These are phyloP conservation scores for Neofusicoccum cordaticola DNA, from an alignment of 2,329 filamentous ascomycete genomes.

Conservation along the genomic window DNA sequence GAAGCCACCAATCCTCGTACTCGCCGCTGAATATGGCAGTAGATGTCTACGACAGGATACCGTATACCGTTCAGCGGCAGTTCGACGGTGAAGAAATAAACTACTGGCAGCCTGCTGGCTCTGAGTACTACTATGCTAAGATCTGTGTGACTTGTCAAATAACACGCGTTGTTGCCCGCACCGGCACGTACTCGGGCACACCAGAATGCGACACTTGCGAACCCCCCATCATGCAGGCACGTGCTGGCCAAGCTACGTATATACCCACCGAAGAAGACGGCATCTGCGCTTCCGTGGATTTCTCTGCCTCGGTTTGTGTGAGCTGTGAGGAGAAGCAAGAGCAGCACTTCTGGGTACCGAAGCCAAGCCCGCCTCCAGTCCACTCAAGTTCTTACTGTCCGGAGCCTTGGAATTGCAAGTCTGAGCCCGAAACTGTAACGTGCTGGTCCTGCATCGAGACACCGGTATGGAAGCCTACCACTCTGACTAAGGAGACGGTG, in stretches of 20 bases:
- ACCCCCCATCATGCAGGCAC: not conserved
- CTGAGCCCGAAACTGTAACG: not conserved
- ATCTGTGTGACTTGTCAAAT: not conserved
- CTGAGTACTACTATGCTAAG: conserved; percentile 1
- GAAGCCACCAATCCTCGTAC: not conserved
- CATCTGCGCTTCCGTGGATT: not conserved
- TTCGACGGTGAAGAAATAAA: conserved; percentile 1
- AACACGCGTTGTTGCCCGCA: not conserved
- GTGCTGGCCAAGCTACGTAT: not conserved
- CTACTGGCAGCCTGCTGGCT: not conserved
- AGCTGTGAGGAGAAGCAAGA: not conserved
- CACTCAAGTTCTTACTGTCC: not conserved
- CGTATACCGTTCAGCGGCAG: not conserved
- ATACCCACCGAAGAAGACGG: not conserved
- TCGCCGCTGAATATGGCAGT: not conserved
- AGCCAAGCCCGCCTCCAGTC: not conserved
- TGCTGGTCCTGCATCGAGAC: not conserved
- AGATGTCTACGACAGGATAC: not conserved
- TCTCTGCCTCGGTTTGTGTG: not conserved
- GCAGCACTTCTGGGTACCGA: not conserved
- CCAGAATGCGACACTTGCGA: not conserved
- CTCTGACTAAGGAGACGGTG: not conserved
- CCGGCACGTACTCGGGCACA: not conserved
- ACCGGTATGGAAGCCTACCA: not conserved
- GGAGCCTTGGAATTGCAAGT: not conserved